Percentiles rank a stretch among this genome's conserved stretches.
Evolutionary conservation across 2,329 filamentous ascomycete species (phyloP).

Genomic region (Rhynchosporium graminicola): DNA sequence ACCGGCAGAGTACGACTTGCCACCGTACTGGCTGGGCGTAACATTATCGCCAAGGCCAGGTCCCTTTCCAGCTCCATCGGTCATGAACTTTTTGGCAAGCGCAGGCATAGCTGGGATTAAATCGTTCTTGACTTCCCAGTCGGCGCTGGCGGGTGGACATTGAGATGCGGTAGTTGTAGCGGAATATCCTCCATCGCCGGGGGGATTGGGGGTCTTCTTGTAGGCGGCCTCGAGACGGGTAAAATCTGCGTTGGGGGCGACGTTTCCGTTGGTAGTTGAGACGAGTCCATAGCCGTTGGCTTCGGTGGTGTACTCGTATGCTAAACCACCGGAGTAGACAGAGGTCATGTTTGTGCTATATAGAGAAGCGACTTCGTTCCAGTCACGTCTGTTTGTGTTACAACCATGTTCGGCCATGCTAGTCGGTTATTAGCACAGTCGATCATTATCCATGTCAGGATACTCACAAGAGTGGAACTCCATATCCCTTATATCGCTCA

Average conservation of each 20-base stretch:
- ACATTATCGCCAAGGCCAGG: constrained; percentile 15
- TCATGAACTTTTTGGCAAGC: constrained; percentile 44
- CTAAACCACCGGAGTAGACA: constrained; percentile 93
- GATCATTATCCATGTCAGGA: background rate
- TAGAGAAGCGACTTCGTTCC: constrained; percentile 75
- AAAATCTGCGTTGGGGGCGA: constrained; percentile 50
- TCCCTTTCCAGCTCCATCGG: constrained; percentile 48
- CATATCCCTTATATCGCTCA: constrained; percentile 65
- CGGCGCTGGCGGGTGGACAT: constrained; percentile 48
- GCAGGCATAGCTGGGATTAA: constrained; percentile 53
- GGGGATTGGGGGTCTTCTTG: constrained; percentile 46
- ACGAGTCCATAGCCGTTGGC: constrained; percentile 69
- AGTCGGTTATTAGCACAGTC: constrained; percentile 16
- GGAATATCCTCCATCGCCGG: constrained; percentile 55
- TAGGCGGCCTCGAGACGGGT: constrained; percentile 48
- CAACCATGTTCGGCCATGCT: constrained; percentile 88
- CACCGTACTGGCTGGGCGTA: constrained; percentile 13
- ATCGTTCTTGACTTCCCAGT: constrained; percentile 50
- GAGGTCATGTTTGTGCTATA: constrained; percentile 81
- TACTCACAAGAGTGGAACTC: constrained; percentile 56
- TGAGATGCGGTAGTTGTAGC: constrained; percentile 39
- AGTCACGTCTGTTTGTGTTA: constrained; percentile 76
- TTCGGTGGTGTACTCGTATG: constrained; percentile 92
- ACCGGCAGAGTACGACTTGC: constrained; percentile 15
- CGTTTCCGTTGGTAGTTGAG: constrained; percentile 39